Evolutionary conservation across 345 rosid species (phyloP).

Genomic region (Salix koriyanagi): DNA sequence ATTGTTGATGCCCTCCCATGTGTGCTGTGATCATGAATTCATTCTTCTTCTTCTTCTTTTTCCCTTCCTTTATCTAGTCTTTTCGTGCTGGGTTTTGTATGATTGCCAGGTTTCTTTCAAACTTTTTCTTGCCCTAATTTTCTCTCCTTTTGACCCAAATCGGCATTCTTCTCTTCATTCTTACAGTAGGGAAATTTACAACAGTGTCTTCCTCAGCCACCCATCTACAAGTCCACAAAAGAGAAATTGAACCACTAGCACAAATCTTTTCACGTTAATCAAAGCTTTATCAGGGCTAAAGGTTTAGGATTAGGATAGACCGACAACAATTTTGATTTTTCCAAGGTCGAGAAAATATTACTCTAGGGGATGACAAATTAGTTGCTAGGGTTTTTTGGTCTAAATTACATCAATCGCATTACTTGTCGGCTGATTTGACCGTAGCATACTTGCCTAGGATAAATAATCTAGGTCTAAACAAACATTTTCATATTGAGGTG

Average conservation of each 20-base stretch:
- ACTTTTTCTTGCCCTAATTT: not conserved
- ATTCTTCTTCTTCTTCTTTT: not conserved
- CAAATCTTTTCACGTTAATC: not conserved
- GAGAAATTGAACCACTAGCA: too few species aligned
- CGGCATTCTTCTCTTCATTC: conserved; percentile 85
- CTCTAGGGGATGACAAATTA: not conserved
- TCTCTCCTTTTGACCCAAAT: conserved; percentile 69
- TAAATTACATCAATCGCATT: not conserved
- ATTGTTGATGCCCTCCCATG: conserved; percentile 9
- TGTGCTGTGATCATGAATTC: not conserved
- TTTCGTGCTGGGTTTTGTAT: not conserved
- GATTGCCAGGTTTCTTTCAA: not conserved
- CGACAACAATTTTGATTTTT: not conserved
- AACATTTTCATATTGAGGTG: too few species aligned
- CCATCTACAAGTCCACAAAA: conserved; percentile 52
- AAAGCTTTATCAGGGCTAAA: not conserved
- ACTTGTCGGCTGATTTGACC: not conserved
- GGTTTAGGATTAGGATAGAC: conserved; percentile 5
- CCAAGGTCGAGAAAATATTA: not conserved
- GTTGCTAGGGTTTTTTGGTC: not conserved
- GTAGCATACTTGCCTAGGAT: not conserved
- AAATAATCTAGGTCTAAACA: too few species aligned
- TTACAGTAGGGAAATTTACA: conserved; percentile 86
- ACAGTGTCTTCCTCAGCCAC: conserved; percentile 73
- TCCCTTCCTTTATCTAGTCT: not conserved